Conservation (phyloP, 2,329 filamentous ascomycete genomes). For the Beauveria sp. region DNA sequence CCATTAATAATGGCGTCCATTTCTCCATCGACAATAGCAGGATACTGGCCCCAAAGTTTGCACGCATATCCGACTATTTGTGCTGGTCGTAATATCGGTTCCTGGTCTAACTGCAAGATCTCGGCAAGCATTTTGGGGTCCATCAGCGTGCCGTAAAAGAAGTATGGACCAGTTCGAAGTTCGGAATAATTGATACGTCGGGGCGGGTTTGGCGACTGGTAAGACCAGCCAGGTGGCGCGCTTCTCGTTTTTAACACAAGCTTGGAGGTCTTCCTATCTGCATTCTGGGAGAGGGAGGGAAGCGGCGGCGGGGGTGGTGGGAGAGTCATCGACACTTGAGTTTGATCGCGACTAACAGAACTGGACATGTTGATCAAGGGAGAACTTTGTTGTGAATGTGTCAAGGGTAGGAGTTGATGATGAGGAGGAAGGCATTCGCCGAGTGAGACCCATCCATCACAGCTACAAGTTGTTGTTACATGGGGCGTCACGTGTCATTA, state of each 20-base stretch:
- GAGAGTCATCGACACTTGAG: neutral
- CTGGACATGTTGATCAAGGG: neutral
- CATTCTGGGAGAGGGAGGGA: neutral
- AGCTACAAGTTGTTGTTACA: too few relatives aligned
- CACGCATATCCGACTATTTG: neutral
- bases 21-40: neutral
- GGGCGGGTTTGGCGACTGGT: neutral
- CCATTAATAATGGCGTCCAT: neutral
- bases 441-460: too few relatives aligned
- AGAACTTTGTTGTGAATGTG: too few relatives aligned
- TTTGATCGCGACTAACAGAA: neutral
- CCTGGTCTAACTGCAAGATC: neutral
- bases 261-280: neutral
- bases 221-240: neutral
- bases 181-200: neutral
- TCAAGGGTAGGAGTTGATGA: too few relatives aligned
- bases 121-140: neutral
- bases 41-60: neutral
- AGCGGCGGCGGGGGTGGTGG: neutral
- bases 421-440: too few relatives aligned
- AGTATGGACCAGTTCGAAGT: neutral
- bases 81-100: neutral
- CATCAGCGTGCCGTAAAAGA: constrained; percentile 1
- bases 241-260: neutral
- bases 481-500: too few relatives aligned